A percentile compares a stretch with the other conserved stretches of the same genome.
These are phyloP conservation scores for Prinsepia uniflora DNA, from an alignment of 306 rosid genomes.

Conservation along the genomic window DNA sequence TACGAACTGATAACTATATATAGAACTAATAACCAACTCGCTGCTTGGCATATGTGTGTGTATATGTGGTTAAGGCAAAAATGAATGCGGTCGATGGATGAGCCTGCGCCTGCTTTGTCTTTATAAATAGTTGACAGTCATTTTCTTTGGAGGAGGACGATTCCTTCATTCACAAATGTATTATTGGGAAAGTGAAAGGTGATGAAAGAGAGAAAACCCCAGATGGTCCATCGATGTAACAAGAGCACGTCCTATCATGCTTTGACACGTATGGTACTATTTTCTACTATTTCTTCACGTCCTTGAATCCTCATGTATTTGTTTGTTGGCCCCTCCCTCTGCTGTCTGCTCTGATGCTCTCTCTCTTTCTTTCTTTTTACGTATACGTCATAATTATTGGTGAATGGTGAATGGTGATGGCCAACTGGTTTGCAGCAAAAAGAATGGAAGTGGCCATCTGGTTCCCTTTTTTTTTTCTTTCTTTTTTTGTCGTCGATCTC, in stretches of 20 bases:
- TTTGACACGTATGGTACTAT: slow-evolving; percentile 26
- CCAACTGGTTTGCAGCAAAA: slow-evolving; percentile 32
- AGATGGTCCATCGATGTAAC: slow-evolving; percentile 37
- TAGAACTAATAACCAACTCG: too few relatives aligned
- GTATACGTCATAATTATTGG: slow-evolving; percentile 10
- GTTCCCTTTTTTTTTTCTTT: too few relatives aligned
- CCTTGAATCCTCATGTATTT: slow-evolving; percentile 20
- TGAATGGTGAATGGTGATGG: background rate
- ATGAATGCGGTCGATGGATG: slow-evolving; percentile 27
- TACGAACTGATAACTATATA: too few relatives aligned
- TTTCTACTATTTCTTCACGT: slow-evolving; percentile 34
- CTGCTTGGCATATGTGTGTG: background rate
- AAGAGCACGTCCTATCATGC: slow-evolving; percentile 25
- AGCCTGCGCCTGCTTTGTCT: background rate
- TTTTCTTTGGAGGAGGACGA: slow-evolving; percentile 36
- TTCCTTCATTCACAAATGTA: slow-evolving; percentile 32
- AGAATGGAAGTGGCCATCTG: slow-evolving; percentile 16
- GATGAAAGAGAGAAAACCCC: background rate
- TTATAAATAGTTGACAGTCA: slow-evolving; percentile 33
- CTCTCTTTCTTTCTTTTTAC: slow-evolving; percentile 28
- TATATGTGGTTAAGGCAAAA: background rate
- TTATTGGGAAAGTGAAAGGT: slow-evolving; percentile 42
- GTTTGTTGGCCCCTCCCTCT: slow-evolving; percentile 20
- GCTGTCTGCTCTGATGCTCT: too few relatives aligned
- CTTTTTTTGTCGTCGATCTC: too few relatives aligned